Base-by-base conservation (phyloP, 1,284 basidiomycete species). In the Fomitopsis palustris region DNA sequence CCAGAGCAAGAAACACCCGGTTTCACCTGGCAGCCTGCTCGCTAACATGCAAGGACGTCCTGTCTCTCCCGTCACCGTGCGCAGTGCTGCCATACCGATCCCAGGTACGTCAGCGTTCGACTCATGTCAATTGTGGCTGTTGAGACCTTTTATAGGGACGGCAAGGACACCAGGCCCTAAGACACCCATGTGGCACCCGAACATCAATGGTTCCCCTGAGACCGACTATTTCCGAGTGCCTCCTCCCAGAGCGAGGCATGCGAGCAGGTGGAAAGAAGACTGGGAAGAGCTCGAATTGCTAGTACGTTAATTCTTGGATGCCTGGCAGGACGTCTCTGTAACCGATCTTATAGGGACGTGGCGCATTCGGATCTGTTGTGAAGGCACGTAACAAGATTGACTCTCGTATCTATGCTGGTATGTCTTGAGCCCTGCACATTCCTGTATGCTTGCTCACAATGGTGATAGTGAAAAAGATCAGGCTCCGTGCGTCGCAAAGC, bases 301-400 rank as follows among this genome's bases (percentile, higher is more conserved):
- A 64, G 89, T 90, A 62, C 81, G 70, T 17, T 51, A 42, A 16
- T 6, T 27, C 29, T 33, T 41, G 25, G 47, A 33, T 53, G 27
- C 43, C 4, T 16, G 33, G 16, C 3, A 3, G 14, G 35, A 37
- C 35, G 35, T 29, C n/a, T 8, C 21, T 41, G 37, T n/a, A 6
- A 10, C 9, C 19, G 29, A 14, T 17, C 27, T 29, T 25, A 2
- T 62, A 93, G 90, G 95, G 96, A 1, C 92, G 90, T 70, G 95
- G 95, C 0, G 95, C 91, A 0, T 98, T 96, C 71, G 95, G 95
- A 0, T 91, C 92, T 23, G 96, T 98, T 0, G 93, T 97, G 47
- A 98, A 98, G 72, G 95, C 95, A 1, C 80, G 88, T 56, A 96
- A 98, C 70, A 92, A 87, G 74, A 83, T 92, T 35, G 90, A 92